Evolutionary conservation across 257 asterid species (phyloP).

Genomic region (Echium plantagineum): DNA sequence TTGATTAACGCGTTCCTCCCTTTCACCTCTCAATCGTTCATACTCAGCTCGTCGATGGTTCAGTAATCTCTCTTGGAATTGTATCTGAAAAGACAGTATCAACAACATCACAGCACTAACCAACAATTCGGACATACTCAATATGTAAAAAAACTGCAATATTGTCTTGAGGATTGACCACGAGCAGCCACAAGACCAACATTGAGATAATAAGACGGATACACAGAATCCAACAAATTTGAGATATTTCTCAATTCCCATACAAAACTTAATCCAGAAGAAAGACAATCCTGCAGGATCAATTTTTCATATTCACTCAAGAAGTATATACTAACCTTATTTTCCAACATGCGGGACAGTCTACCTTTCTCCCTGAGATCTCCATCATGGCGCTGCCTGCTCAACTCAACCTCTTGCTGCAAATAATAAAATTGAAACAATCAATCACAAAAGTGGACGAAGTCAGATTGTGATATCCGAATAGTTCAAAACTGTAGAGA

Average conservation of each 20-base stretch:
- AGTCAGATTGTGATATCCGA: neutral
- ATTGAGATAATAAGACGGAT: neutral
- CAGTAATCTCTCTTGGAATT: slow-evolving; percentile 10
- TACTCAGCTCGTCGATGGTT: slow-evolving; percentile 13
- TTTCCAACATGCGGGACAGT: slow-evolving; percentile 1
- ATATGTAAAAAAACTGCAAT: too few relatives aligned
- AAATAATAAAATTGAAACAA: neutral
- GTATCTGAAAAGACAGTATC: slow-evolving; percentile 7
- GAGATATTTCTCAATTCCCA: neutral
- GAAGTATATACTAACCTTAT: neutral
- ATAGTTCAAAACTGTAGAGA: neutral
- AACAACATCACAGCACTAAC: neutral
- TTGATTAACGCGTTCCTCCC: slow-evolving; percentile 12
- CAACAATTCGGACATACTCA: too few relatives aligned
- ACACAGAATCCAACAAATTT: neutral
- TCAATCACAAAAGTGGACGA: neutral
- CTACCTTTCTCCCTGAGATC: slow-evolving; percentile 1
- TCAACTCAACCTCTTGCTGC: slow-evolving; percentile 2
- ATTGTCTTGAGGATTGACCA: neutral
- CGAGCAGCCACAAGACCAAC: neutral
- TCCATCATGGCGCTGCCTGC: slow-evolving; percentile 1
- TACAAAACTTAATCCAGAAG: too few relatives aligned
- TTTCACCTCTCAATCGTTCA: slow-evolving; percentile 14
- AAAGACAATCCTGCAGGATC: neutral
- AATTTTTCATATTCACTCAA: neutral